phyloP scores from a whole-genome alignment of 106 monocot species.

The Chionographis japonica region DNA sequence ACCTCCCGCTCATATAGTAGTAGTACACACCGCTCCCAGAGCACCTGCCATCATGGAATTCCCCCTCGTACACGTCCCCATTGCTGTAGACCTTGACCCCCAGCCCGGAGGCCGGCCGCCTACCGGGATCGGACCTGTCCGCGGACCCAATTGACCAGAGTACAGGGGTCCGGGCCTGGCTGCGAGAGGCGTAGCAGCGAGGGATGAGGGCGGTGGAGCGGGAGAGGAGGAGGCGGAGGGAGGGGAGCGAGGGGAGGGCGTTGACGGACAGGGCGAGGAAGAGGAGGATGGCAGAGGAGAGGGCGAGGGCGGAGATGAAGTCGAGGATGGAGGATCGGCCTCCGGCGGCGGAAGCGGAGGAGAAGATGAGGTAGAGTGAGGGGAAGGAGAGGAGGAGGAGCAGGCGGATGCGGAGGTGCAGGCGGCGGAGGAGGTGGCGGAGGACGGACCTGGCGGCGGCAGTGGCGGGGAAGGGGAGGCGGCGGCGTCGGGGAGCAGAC shows the following conservation, averaged over 20 bases:
- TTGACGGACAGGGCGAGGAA: constrained; percentile 37
- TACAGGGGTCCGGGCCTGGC: constrained; percentile 28
- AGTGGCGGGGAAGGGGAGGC: background rate
- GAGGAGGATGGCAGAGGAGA: constrained; percentile 37
- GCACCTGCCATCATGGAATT: constrained; percentile 69
- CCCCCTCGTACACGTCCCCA: constrained; percentile 92
- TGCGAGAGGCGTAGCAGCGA: constrained; percentile 19
- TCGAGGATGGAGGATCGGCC: too few species aligned
- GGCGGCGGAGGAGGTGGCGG: too few species aligned
- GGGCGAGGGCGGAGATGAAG: constrained; percentile 6
- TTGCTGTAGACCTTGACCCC: constrained; percentile 79
- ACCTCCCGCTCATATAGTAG: constrained; percentile 96
- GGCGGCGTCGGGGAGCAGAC: background rate
- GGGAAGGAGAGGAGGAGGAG: constrained; percentile 3
- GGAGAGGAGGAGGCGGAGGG: constrained; percentile 29
- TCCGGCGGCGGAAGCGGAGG: too few species aligned
- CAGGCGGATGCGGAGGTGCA: background rate
- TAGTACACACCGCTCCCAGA: constrained; percentile 94
- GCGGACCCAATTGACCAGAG: constrained; percentile 63
- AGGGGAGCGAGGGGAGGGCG: constrained; percentile 13
- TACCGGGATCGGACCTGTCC: constrained; percentile 8
- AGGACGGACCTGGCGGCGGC: too few species aligned
- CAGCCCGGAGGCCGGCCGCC: constrained; percentile 27
- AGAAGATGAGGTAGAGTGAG: background rate
- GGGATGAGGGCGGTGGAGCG: background rate